Conservation (phyloP, 805 yeast genomes). For the Wickerhamiella domercqiae region DNA sequence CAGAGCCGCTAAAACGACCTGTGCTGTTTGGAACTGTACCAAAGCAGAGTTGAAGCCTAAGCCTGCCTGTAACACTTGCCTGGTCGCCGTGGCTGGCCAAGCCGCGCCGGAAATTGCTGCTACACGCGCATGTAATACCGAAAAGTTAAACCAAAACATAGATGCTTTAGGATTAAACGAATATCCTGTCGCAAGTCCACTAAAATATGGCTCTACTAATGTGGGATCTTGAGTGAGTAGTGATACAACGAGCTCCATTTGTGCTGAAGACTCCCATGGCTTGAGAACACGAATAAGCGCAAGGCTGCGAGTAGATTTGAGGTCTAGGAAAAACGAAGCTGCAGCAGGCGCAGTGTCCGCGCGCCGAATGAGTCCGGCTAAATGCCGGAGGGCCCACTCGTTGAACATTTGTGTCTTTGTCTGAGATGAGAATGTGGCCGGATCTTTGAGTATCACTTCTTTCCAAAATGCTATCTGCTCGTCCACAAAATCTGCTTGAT, state of each 20-base stretch:
- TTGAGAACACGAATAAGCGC: constrained; percentile 48
- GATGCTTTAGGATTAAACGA: constrained; percentile 65
- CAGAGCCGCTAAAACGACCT: constrained; percentile 39
- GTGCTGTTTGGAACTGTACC: constrained; percentile 48
- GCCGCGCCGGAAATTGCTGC: constrained; percentile 42
- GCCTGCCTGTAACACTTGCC: constrained; percentile 41
- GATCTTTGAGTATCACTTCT: constrained; percentile 40
- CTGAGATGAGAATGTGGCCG: constrained; percentile 38
- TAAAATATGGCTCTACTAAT: constrained; percentile 49
- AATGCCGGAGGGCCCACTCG: constrained; percentile 51
- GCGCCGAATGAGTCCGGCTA: constrained; percentile 36
- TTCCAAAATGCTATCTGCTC: constrained; percentile 35
- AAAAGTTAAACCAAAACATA: constrained; percentile 70
- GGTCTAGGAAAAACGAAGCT: constrained; percentile 19
- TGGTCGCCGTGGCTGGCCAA: constrained; percentile 45
- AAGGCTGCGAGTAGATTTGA: constrained; percentile 25
- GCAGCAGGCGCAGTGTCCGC: constrained; percentile 21
- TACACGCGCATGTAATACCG: constrained; percentile 43
- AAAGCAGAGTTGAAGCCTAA: constrained; percentile 34
- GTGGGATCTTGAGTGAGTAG: constrained; percentile 48
- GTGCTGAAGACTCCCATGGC: constrained; percentile 66
- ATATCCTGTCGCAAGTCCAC: constrained; percentile 13
- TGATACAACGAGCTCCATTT: constrained; percentile 37
- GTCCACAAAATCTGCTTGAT: constrained; percentile 31
- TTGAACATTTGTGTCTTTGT: constrained; percentile 64